Percentiles rank a stretch among this genome's conserved stretches.
Evolutionary conservation across 192 early-diverging fungal species (phyloP).

Genomic region (Chytriomyces sp.): DNA sequence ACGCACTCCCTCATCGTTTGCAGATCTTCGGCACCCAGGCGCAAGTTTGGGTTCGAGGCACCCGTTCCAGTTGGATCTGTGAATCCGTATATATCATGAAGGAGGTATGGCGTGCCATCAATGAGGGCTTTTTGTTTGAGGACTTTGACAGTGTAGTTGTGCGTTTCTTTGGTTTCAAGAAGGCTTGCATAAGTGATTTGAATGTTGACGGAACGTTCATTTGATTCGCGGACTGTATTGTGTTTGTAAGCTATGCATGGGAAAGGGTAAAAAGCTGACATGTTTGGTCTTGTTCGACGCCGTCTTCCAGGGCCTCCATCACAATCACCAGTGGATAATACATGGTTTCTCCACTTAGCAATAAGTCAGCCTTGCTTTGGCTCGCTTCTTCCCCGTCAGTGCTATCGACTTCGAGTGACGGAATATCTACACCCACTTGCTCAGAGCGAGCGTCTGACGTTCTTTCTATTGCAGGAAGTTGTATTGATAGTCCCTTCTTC

Average conservation of each 20-base stretch:
- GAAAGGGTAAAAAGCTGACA: slow-evolving; percentile 2
- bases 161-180: not conserved
- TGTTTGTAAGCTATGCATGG: not conserved
- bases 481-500: no score
- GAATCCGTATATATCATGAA: slow-evolving; percentile 67
- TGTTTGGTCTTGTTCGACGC: not conserved
- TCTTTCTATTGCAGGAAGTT: not conserved
- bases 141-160: slow-evolving; percentile 17
- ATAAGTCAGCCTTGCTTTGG: not conserved
- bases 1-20: slow-evolving; percentile 67
- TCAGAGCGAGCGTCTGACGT: not conserved
- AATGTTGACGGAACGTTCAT: slow-evolving; percentile 1
- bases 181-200: slow-evolving; percentile 28
- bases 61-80: slow-evolving; percentile 35
- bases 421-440: not conserved
- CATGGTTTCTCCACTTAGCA: not conserved
- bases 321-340: slow-evolving; percentile 27
- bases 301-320: slow-evolving; percentile 11
- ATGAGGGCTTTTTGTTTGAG: slow-evolving; percentile 38
- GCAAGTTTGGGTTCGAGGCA: slow-evolving; percentile 15
- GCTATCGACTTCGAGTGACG: not conserved
- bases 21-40: not conserved
- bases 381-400: not conserved
- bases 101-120: slow-evolving; percentile 39
- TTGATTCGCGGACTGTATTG: slow-evolving; percentile 5